Evolutionary conservation across 202 grass and related monocot genomes (phyloP).

Genomic region (Digitaria exilis): DNA sequence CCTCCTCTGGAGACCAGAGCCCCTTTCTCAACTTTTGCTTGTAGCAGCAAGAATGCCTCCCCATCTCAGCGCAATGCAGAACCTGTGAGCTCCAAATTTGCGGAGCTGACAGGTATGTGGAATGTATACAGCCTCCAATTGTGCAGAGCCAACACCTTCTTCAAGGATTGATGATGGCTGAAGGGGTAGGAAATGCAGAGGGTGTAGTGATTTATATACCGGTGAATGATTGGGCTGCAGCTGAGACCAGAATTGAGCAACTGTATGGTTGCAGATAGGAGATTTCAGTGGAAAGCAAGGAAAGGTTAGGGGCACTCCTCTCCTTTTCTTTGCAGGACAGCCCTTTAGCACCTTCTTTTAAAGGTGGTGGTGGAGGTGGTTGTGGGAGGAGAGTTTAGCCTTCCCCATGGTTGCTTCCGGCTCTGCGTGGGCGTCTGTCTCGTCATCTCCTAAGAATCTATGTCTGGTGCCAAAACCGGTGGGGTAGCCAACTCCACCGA

Average conservation of each 20-base stretch:
- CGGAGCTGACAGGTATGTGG: conserved; percentile 1
- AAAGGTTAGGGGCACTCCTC: conserved; percentile 65
- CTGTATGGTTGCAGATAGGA: conserved; percentile 53
- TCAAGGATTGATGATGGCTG: conserved; percentile 46
- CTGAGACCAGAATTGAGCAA: conserved; percentile 50
- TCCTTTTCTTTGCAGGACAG: conserved; percentile 65
- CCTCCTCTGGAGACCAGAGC: conserved; percentile 97
- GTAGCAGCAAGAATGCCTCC: conserved; percentile 95
- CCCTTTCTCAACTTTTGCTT: conserved; percentile 95
- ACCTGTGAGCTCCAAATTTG: conserved; percentile 29
- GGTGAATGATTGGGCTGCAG: conserved; percentile 37
- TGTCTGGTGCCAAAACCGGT: conserved; percentile 60
- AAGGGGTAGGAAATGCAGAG: conserved; percentile 48
- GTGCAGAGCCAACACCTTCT: conserved; percentile 6
- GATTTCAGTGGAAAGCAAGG: conserved; percentile 66
- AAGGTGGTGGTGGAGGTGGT: conserved; percentile 64
- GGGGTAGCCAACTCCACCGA: conserved; percentile 61
- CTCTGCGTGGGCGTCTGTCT: conserved; percentile 42
- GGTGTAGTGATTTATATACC: conserved; percentile 43
- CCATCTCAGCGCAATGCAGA: conserved; percentile 67
- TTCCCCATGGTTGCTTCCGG: conserved; percentile 42
- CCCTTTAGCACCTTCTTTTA: conserved; percentile 79
- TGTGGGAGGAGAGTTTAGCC: conserved; percentile 47
- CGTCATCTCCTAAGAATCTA: conserved; percentile 70
- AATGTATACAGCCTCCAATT: conserved; percentile 29